Evolutionary conservation across 768 basidiomycete genomes (phyloP), one percentile per base, ranked within the genome.

Genomic region (Naganishia antarctica): DNA sequence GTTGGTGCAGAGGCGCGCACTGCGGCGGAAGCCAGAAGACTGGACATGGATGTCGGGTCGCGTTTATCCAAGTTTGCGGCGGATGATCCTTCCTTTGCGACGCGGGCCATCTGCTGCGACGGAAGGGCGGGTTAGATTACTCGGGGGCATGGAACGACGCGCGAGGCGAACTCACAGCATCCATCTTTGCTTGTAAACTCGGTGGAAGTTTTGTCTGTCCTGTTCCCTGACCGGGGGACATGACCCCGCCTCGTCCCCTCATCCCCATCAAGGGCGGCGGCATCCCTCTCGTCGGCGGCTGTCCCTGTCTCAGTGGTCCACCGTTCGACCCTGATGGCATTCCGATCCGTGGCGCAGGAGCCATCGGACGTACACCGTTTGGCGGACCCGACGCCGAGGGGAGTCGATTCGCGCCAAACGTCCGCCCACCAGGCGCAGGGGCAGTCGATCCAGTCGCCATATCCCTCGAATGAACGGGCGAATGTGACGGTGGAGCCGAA

Each of bases 181-280:
- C 89, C 87, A 97, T 89, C 81, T 91, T 96, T 67, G 89, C 90
- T 74, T 92, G 91, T 47, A 98, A 82, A 48, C 85, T 83, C 0
- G 92, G 90, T 0, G 93, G 93, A 67, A 98, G 89, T 49, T 70
- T 70, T 18, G 53, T 57, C 37, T 57, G 53, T 37, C 53, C 31
- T 11, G 37, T 25, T 25, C 53, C 37, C 26, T 34, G 31, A 37
- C 31, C 53, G 12, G 47, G 47, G 18, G 47, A 49, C 53, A 57
- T 57, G 11, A 34, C 18, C 37, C 53, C 53, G 12, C 34, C 34
- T 41, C 53, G 12, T 3, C 53, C 53, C 37, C 53, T 37, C 53
- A 57, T 57, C 3, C 53, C 53, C 53, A 57, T 57, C 53, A 57
- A 31, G 6, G 53, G 37, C 37, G 53, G 53, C 1, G 53, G 53